These are phyloP conservation scores for Penicillium verrucosum DNA, from an alignment of 2,329 filamentous ascomycete species.

Conservation along the genomic window DNA sequence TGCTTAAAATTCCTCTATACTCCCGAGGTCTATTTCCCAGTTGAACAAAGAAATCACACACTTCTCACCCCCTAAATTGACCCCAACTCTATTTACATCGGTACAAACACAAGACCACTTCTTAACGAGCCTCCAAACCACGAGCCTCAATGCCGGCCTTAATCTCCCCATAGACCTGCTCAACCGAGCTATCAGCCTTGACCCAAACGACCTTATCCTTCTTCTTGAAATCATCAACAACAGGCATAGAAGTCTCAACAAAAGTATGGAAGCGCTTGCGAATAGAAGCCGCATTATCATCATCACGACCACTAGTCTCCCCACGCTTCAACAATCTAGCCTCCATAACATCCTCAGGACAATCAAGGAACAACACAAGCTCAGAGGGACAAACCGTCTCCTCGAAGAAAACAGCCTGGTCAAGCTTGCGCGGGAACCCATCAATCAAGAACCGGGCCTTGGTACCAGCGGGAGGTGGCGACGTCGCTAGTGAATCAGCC, in stretches of 20 bases:
- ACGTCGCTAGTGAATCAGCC: slow-evolving; percentile 61
- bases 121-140: slow-evolving; percentile 34
- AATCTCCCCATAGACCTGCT: slow-evolving; percentile 60
- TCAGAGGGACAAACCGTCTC: slow-evolving; percentile 76
- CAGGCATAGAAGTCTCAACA: slow-evolving; percentile 94
- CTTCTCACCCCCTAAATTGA: not conserved
- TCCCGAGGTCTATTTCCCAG: not conserved
- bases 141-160: slow-evolving; percentile 46
- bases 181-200: slow-evolving; percentile 65
- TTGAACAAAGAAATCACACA: not conserved
- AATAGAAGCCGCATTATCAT: slow-evolving; percentile 95
- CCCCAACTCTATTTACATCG: slow-evolving; percentile 1
- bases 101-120: slow-evolving; percentile 4
- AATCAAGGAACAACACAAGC: slow-evolving; percentile 92
- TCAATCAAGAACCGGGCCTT: slow-evolving; percentile 73
- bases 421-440: slow-evolving; percentile 93
- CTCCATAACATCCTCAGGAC: slow-evolving; percentile 86
- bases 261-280: slow-evolving; percentile 95
- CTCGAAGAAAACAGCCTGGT: slow-evolving; percentile 94
- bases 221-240: slow-evolving; percentile 78
- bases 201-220: slow-evolving; percentile 78
- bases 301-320: slow-evolving; percentile 84
- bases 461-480: slow-evolving; percentile 28
- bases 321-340: slow-evolving; percentile 78
- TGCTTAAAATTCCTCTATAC: not conserved